Percentiles rank a stretch among this genome's conserved stretches.
Conservation (phyloP, 306 rosid species). For the Vicia faba region DNA sequence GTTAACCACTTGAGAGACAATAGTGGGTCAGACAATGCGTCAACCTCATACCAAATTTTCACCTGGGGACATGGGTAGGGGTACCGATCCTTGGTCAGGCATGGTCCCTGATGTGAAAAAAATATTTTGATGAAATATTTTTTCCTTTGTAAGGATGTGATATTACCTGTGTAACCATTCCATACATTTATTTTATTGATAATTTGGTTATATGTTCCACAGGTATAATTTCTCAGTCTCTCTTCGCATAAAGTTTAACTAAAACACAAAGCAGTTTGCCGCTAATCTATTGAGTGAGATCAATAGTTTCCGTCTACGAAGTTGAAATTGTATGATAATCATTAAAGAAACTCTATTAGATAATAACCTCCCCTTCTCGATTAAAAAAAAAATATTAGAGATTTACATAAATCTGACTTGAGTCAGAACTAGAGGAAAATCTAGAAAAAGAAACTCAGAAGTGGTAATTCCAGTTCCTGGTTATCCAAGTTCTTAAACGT, state of each 20-base stretch:
- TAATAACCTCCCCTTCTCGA: neutral
- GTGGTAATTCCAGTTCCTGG: neutral
- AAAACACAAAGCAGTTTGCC: neutral
- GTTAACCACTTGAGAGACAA: too few relatives aligned
- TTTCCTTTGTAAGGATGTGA: neutral
- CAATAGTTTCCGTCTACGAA: neutral
- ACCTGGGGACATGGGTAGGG: too few relatives aligned
- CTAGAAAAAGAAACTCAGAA: constrained; percentile 21
- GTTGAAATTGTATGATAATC: neutral
- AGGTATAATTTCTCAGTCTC: too few relatives aligned
- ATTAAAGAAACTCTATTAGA: neutral
- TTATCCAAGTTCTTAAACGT: neutral
- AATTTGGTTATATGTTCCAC: too few relatives aligned
- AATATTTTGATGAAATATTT: too few relatives aligned
- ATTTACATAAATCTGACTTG: neutral
- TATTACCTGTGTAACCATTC: too few relatives aligned
- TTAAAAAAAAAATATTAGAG: neutral
- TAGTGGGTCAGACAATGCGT: too few relatives aligned
- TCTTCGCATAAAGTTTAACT: too few relatives aligned
- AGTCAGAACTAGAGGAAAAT: neutral
- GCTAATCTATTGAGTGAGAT: neutral
- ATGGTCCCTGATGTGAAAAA: too few relatives aligned
- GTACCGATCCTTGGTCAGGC: too few relatives aligned
- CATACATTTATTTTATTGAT: too few relatives aligned
- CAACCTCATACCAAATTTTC: too few relatives aligned